Evolutionary conservation across 768 basidiomycete species (phyloP), one percentile per base, ranked within the genome.

Genomic region (Lenzites betulinus): DNA sequence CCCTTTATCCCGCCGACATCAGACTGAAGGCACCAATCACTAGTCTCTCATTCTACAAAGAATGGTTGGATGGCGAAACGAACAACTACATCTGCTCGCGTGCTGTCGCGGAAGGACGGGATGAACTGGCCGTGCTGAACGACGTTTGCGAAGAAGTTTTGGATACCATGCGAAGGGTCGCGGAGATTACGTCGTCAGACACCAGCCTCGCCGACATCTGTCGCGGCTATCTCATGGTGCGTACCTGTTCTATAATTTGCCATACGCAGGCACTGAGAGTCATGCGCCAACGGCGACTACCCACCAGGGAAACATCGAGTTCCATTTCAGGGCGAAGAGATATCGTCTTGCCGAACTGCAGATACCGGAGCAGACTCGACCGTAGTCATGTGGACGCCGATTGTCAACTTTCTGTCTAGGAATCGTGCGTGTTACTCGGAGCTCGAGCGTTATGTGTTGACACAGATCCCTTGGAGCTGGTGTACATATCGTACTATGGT

Each of bases 31-130:
- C 30, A 33, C 30, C 4, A 33, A 33, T 33, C 6, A 5, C 30
- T 42, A 59, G 59, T 28, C 43, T 64, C 8, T 66, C 65, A 1
- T 66, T 63, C 59, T 66, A 66, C 56, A 66, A 66, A 38, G 65
- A 66, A n/a, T 36, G 18, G 15, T 48, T 66, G 3, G 62, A 33
- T 2, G 59, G 62, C 7, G 65, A 66, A 26, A 63, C 59, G 7
- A 56, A 48, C 42, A 66, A 60, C n/a, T 63, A 61, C 49, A 43
- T 66, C 20, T 47, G 58, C 46, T 47, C 61, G 6, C 62, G 65
- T 25, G 65, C 65, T 7, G 28, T 44, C 1, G 56, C 48, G 2
- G 52, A 52, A 25, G 51, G 50, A 18, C 52, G 55, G 42, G 30
- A 51, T 9, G 47, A 46, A 1, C 16, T 57, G 15, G 30, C 20